phyloP scores from a whole-genome alignment of 441 rosid species.

The Isatis lusitanica region DNA sequence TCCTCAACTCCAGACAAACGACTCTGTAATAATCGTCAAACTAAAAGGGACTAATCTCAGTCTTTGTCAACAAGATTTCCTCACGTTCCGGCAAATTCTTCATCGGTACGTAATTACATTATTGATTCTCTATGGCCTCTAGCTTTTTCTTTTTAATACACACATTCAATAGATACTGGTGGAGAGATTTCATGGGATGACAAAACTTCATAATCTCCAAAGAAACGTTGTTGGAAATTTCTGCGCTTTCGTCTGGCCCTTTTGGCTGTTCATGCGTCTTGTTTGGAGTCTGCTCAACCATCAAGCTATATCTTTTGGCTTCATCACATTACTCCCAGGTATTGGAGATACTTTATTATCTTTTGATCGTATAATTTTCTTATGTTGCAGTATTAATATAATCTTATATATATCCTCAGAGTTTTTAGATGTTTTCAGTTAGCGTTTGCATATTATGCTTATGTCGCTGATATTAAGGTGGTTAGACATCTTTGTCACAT shows the following conservation, averaged over 20 bases:
- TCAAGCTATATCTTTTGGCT: background rate
- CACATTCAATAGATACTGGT: background rate
- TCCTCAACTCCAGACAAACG: no score
- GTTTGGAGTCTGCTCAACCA: background rate
- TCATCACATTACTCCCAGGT: conserved; percentile 1
- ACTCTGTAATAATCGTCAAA: no score
- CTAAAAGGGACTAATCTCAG: no score
- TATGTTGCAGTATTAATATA: background rate
- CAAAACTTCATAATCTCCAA: background rate
- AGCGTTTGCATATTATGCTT: background rate
- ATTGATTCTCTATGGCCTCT: background rate
- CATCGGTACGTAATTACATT: background rate
- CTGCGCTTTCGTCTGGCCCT: background rate
- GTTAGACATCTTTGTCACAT: background rate
- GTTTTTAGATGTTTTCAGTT: background rate
- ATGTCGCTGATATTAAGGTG: background rate
- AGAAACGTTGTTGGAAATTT: background rate
- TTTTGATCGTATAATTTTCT: background rate
- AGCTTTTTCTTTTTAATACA: background rate
- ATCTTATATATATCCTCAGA: background rate
- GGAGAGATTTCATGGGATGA: background rate
- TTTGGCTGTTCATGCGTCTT: background rate
- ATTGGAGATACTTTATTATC: background rate
- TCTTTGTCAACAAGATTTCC: background rate
- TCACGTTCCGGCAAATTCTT: background rate